These are phyloP conservation scores for Rhytidiadelphus loreus DNA, from an alignment of 225 moss, liverwort and hornwort genomes.

Conservation along the genomic window DNA sequence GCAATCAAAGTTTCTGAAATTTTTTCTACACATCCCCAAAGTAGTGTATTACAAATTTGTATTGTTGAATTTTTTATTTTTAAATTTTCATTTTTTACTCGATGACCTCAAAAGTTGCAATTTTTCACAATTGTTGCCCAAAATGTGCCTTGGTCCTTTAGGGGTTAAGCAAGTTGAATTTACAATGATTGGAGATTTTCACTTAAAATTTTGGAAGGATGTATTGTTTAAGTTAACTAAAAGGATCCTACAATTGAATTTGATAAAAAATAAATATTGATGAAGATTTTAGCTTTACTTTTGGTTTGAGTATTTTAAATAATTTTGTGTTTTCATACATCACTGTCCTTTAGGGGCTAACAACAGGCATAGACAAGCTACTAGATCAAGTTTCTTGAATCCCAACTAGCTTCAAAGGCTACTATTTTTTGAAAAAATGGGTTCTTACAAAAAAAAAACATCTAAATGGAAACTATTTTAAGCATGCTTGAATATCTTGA, in stretches of 20 bases:
- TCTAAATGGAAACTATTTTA: neutral
- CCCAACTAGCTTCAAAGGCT: neutral
- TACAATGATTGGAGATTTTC: neutral
- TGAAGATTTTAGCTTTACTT: neutral
- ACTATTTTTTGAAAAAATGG: neutral
- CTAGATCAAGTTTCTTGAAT: accelerated
- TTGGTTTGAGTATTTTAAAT: accelerated
- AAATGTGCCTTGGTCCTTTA: no score
- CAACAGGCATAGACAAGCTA: accelerated
- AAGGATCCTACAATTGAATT: neutral
- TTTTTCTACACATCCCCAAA: no score
- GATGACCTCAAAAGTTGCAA: no score
- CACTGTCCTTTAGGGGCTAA: accelerated
- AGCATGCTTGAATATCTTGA: neutral
- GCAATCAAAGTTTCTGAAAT: no score
- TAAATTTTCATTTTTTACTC: no score
- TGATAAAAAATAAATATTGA: neutral
- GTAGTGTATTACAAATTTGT: no score
- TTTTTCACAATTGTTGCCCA: no score
- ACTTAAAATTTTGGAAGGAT: neutral
- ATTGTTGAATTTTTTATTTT: no score
- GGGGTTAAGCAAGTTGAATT: neutral
- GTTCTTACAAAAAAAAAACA: neutral
- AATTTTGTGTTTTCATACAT: neutral
- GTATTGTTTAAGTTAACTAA: neutral